Evolutionary conservation across 768 basidiomycete genomes (phyloP), one percentile per base, ranked within the genome.

Genomic region (Flagelloscypha sp.): DNA sequence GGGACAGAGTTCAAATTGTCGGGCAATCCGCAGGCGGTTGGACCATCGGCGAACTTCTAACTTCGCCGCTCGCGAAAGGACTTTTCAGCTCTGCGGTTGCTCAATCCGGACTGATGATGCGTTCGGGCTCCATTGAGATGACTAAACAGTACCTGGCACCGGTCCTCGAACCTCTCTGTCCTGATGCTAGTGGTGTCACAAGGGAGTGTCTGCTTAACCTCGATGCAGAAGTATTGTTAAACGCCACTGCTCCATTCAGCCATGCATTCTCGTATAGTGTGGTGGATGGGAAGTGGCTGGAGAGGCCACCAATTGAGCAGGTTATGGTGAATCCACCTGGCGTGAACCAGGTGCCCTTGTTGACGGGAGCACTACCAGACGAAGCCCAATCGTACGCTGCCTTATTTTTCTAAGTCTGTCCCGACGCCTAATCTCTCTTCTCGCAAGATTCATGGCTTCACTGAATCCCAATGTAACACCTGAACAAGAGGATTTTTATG

Each of bases 21-120:
- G 75, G 75, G 1, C 65, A 79, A 48, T 71, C 67, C 6, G 73
- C 72, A 9, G 74, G 73, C 18, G 72, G 65, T 7, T 62, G 57
- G 24, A 59, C 66, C 5, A 65, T 70, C 0, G 57, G 63, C 13
- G 56, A 59, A 1, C 47, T 64, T 1, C 54, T 67, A 20, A 58
- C 52, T 6, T 54, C 60, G 1, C 47, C 54, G 6, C 52, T 51
- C 5, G 59, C 62, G 1, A 58, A 57, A 30, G 62, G 62, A 1
- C 50, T 59, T 15, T 68, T 65, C 47, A 43, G 56, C 8, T 65
- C 57, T 8, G 62, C 67, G 1, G 62, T 65, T 30, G 53, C 60
- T 1, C 55, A 63, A 42, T 46, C 44, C 29, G n/a, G n/a, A n/a
- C n/a, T n/a, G n/a, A n/a, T n/a, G n/a, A n/a, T n/a, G n/a, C n/a